A percentile compares a stretch with the other conserved stretches of the same genome.
Conservation (phyloP, 1,284 basidiomycete species). For the Microbotryum lychnidis-dioicae region DNA sequence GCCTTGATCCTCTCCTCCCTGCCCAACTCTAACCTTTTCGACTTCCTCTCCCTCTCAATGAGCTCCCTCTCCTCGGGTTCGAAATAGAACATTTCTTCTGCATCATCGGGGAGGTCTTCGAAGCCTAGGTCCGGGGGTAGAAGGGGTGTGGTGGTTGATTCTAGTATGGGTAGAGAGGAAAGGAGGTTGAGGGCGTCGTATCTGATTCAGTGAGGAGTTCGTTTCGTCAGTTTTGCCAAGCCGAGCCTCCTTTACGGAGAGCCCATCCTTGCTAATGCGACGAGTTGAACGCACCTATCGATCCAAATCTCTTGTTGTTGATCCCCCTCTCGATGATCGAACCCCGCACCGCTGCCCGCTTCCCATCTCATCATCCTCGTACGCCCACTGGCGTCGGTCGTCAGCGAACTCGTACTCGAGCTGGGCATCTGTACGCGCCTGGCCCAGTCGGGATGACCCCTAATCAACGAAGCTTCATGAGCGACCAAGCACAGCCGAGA, state of each 20-base stretch:
- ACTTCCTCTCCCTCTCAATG: conserved; percentile 9
- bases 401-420: no score
- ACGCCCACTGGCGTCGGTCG: neutral
- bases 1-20: conserved; percentile 15
- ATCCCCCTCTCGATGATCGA: neutral
- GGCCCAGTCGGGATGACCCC: neutral
- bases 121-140: conserved; percentile 6
- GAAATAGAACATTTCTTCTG: conserved; percentile 28
- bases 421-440: neutral
- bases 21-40: conserved; percentile 11
- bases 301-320: conserved; percentile 6
- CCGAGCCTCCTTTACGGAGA: no score
- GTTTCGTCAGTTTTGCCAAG: neutral
- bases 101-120: conserved; percentile 17
- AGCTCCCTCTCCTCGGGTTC: conserved; percentile 2
- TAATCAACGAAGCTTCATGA: conserved; percentile 17
- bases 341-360: neutral
- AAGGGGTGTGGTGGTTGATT: neutral
- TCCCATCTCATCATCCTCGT: conserved; percentile 8
- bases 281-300: conserved; percentile 10
- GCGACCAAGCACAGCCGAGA: neutral
- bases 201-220: conserved; percentile 1
- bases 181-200: conserved; percentile 28
- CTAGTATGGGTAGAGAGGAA: conserved; percentile 1
- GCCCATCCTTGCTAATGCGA: no score